Evolutionary conservation across 2,329 filamentous ascomycete genomes (phyloP).

Genomic region (Sarocladium strictum): DNA sequence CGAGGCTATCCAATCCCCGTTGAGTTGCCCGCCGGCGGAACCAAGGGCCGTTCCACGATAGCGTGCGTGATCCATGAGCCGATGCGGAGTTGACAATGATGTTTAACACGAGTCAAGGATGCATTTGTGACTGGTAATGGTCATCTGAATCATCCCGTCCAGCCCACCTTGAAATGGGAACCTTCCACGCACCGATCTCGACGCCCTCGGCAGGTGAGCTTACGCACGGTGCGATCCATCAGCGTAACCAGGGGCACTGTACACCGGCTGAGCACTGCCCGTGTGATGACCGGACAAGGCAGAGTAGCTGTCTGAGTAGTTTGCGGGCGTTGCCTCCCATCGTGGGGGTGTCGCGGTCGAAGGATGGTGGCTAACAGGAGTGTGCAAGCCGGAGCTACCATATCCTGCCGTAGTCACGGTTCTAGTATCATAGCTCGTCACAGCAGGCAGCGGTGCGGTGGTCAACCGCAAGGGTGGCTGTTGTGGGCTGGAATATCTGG

Average conservation of each 20-base stretch:
- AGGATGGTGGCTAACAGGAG: conserved; percentile 28
- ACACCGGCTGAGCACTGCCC: conserved; percentile 30
- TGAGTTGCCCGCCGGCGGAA: not conserved
- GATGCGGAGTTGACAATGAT: too few relatives aligned
- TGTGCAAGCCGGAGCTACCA: conserved; percentile 32
- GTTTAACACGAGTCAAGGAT: not conserved
- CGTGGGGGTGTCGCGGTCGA: conserved; percentile 31
- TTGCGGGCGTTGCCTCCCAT: conserved; percentile 34
- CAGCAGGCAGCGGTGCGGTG: conserved; percentile 31
- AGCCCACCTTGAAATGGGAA: too few relatives aligned
- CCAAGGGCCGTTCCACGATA: not conserved
- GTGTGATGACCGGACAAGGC: conserved; percentile 30
- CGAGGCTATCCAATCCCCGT: conserved; percentile 25
- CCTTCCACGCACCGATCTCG: not conserved
- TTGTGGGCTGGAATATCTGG: conserved; percentile 29
- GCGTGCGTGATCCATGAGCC: not conserved
- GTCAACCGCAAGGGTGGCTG: conserved; percentile 30
- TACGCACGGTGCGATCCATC: conserved; percentile 34
- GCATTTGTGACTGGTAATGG: not conserved
- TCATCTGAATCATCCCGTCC: not conserved
- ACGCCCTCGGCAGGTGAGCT: conserved; percentile 10
- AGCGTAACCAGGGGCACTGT: conserved; percentile 37
- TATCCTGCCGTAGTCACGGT: conserved; percentile 28
- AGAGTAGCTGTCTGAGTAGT: conserved; percentile 33
- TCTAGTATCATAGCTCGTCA: conserved; percentile 33